These are phyloP conservation scores for Fimicolochytrium jonesii DNA, from an alignment of 192 early-diverging fungal genomes.

Conservation along the genomic window DNA sequence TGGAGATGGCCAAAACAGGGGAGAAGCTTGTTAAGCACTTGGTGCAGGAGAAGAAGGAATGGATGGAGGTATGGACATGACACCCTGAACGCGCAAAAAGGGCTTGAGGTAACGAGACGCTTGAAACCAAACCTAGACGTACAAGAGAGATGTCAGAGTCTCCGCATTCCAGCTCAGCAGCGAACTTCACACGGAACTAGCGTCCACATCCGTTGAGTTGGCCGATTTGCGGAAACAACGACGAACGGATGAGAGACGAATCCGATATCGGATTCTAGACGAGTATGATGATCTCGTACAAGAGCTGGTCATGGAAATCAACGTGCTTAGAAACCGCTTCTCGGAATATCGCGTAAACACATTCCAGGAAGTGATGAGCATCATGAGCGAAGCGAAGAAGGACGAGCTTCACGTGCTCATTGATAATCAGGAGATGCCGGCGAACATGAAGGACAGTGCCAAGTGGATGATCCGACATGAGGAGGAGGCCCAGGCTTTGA, in stretches of 20 bases:
- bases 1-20: slow-evolving; percentile 38
- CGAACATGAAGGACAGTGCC: slow-evolving; percentile 30
- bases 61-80: slow-evolving; percentile 24
- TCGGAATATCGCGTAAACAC: slow-evolving; percentile 48
- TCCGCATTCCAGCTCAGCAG: slow-evolving; percentile 22
- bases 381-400: slow-evolving; percentile 51
- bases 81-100: background rate
- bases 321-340: slow-evolving; percentile 47
- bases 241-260: slow-evolving; percentile 41
- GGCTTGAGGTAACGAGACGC: background rate
- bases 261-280: slow-evolving; percentile 44
- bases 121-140: slow-evolving; percentile 23
- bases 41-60: slow-evolving; percentile 42
- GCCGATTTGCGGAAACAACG: slow-evolving; percentile 42
- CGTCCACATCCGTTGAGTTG: slow-evolving; percentile 43
- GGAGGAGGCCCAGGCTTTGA: slow-evolving; percentile 24
- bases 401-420: slow-evolving; percentile 42
- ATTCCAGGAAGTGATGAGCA: slow-evolving; percentile 47
- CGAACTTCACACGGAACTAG: slow-evolving; percentile 37
- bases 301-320: slow-evolving; percentile 52
- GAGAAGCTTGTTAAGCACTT: slow-evolving; percentile 38
- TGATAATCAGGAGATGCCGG: slow-evolving; percentile 39
- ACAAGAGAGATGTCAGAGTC: slow-evolving; percentile 41
- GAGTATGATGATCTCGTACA: slow-evolving; percentile 54
- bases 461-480: slow-evolving; percentile 41